These are phyloP conservation scores for Acanthochlamys bracteata DNA, from an alignment of 106 monocot species.

Conservation along the genomic window DNA sequence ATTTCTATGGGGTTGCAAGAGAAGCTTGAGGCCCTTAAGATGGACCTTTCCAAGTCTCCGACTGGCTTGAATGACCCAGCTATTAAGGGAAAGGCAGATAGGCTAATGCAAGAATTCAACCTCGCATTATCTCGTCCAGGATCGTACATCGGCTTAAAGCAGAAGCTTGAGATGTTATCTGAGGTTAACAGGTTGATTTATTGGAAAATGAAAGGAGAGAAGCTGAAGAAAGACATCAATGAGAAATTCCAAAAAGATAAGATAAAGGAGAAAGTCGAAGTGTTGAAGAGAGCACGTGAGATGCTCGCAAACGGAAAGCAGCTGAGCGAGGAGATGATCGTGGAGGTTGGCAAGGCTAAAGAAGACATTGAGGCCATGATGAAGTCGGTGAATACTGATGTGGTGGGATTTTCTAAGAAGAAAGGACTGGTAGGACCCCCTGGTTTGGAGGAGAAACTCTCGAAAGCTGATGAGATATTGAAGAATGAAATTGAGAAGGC, in stretches of 20 bases:
- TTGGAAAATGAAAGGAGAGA: conserved; percentile 38
- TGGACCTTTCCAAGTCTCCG: conserved; percentile 49
- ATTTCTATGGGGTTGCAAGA: conserved; percentile 58
- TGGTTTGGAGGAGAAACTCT: conserved; percentile 31
- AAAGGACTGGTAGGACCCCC: conserved; percentile 27
- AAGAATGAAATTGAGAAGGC: conserved; percentile 44
- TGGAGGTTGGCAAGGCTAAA: conserved; percentile 33
- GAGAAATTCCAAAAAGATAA: conserved; percentile 32
- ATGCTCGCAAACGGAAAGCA: conserved; percentile 39
- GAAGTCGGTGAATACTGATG: conserved; percentile 38
- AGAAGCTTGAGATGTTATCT: conserved; percentile 47
- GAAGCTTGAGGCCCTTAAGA: conserved; percentile 52
- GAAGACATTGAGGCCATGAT: conserved; percentile 41
- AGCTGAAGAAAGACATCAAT: conserved; percentile 65
- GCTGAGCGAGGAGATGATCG: conserved; percentile 25
- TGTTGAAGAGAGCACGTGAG: conserved; percentile 41
- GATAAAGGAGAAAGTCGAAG: conserved; percentile 34
- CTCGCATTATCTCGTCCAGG: conserved; percentile 32
- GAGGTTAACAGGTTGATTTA: conserved; percentile 38
- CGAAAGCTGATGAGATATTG: conserved; percentile 29
- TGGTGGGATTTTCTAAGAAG: conserved; percentile 34
- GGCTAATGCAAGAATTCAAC: conserved; percentile 55
- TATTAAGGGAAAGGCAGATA: conserved; percentile 46
- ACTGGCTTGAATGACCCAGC: conserved; percentile 14
- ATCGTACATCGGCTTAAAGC: conserved; percentile 41